phyloP scores from a whole-genome alignment of 331 rosid species.

The Rosa hybrid region DNA sequence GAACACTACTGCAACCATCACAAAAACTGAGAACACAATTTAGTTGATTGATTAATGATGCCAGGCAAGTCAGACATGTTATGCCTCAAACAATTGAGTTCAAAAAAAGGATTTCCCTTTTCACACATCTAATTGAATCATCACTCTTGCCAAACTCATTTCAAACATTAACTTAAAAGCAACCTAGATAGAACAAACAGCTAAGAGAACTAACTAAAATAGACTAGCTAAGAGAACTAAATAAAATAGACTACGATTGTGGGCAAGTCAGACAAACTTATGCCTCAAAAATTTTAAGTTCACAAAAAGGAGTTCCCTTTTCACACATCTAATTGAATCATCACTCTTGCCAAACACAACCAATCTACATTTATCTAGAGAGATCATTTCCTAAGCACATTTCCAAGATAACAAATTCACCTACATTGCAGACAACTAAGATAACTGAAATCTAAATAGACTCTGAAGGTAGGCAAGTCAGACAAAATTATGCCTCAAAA shows the following conservation, averaged over 20 bases:
- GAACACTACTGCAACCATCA: neutral
- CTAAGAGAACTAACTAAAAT: neutral
- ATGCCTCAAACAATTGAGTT: slow-evolving; percentile 45
- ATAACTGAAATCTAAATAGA: neutral
- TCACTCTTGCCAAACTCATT: slow-evolving; percentile 39
- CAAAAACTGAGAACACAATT: neutral
- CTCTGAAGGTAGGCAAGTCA: slow-evolving; percentile 12
- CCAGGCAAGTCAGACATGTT: slow-evolving; percentile 27
- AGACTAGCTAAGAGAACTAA: neutral
- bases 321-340: slow-evolving; percentile 77
- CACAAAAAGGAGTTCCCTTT: slow-evolving; percentile 31
- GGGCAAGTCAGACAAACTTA: slow-evolving; percentile 27
- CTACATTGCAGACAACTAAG: neutral
- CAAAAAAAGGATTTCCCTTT: slow-evolving; percentile 29
- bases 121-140: slow-evolving; percentile 76
- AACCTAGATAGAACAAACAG: neutral
- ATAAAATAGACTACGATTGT: neutral
- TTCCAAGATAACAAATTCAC: neutral
- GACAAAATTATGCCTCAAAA: slow-evolving; percentile 45
- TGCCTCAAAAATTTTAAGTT: slow-evolving; percentile 40
- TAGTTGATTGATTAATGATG: neutral
- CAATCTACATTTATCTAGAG: neutral
- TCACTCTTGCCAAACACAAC: slow-evolving; percentile 38
- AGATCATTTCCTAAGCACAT: neutral
- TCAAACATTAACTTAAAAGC: neutral